Conservation (phyloP, 139 green algal genomes). For the Auxenochlorella pyrenoidosa region DNA sequence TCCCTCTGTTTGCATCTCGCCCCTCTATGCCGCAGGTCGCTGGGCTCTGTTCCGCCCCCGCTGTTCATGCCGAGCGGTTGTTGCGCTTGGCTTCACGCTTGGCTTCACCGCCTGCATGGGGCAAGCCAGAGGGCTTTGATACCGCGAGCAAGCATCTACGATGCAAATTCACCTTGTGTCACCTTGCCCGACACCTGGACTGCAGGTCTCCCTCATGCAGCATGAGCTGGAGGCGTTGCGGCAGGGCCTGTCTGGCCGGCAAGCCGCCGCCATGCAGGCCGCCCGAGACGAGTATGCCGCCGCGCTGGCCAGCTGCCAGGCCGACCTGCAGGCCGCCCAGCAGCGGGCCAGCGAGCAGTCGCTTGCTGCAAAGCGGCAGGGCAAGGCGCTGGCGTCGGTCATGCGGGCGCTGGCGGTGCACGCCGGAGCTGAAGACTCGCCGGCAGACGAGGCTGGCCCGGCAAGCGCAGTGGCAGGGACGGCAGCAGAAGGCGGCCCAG, state of each 20-base stretch:
- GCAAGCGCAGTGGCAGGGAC: no score
- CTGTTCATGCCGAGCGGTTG: no score
- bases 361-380: neutral
- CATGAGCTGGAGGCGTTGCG: slow-evolving; percentile 37
- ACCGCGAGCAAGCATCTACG: no score
- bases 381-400: neutral
- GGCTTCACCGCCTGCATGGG: no score
- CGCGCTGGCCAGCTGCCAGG: neutral
- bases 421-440: neutral
- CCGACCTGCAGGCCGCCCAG: slow-evolving; percentile 7
- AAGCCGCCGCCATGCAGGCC: slow-evolving; percentile 14
- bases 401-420: slow-evolving; percentile 22
- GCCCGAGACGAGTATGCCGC: slow-evolving; percentile 15
- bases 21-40: neutral
- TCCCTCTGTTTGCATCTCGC: neutral
- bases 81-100: no score
- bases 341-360: neutral
- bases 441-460: neutral
- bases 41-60: neutral
- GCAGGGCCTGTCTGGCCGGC: slow-evolving; percentile 23
- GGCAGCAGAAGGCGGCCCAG: neutral
- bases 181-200: neutral
- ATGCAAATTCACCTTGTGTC: no score
- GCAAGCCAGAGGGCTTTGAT: no score
- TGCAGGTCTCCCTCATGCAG: slow-evolving; percentile 34